phyloP scores from a whole-genome alignment of 345 rosid species.

The Passiflora organensis region DNA sequence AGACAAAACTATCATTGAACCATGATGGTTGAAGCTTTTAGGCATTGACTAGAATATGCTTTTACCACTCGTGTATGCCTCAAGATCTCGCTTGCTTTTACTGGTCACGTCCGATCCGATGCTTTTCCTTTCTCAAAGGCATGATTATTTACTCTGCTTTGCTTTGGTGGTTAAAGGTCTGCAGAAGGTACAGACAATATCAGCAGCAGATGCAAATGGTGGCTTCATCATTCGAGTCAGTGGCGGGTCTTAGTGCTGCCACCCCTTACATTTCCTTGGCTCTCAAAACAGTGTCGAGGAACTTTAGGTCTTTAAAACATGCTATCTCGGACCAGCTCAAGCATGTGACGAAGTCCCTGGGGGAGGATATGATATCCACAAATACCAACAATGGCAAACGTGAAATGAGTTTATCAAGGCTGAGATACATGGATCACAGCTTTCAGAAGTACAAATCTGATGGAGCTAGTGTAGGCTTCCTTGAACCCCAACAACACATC shows the following conservation, averaged over 20 bases:
- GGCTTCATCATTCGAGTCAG: constrained; percentile 58
- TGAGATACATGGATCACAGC: constrained; percentile 24
- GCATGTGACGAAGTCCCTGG: constrained; percentile 26
- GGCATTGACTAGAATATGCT: too few species aligned
- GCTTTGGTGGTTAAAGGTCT: constrained; percentile 32
- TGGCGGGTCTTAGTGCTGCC: constrained; percentile 52
- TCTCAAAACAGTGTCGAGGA: constrained; percentile 36
- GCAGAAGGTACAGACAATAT: constrained; percentile 47
- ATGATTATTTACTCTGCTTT: constrained; percentile 2
- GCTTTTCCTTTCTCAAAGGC: neutral
- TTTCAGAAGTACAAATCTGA: constrained; percentile 30
- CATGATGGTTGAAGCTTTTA: neutral
- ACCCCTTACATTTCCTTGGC: constrained; percentile 49
- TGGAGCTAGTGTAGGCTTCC: constrained; percentile 34
- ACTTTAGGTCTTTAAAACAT: constrained; percentile 40
- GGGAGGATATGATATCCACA: constrained; percentile 26
- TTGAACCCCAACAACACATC: constrained; percentile 45
- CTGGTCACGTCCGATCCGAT: neutral
- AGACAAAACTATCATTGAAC: too few species aligned
- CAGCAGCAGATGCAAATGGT: constrained; percentile 67
- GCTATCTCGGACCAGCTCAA: constrained; percentile 44
- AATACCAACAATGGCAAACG: constrained; percentile 25
- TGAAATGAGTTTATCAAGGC: constrained; percentile 19
- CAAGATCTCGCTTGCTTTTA: neutral
- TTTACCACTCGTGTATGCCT: neutral